Conservation (phyloP, 768 basidiomycete genomes). For the Kwoniella botswanensis region DNA sequence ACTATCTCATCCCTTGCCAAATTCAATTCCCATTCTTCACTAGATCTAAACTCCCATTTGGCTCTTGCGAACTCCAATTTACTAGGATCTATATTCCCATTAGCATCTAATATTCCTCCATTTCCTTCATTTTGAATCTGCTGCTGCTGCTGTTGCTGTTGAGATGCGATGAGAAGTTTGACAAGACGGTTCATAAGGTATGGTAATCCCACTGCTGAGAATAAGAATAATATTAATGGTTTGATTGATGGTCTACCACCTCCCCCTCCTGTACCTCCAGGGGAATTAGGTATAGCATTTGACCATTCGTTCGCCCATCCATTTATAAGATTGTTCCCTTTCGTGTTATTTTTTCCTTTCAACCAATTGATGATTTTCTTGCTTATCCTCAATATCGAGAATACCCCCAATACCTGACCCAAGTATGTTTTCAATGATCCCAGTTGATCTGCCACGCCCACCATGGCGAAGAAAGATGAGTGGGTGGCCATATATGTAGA, state of each 20-base stretch:
- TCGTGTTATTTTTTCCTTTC: conserved; percentile 62
- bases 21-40: conserved; percentile 73
- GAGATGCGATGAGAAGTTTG: conserved; percentile 67
- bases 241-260: conserved; percentile 70
- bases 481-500: conserved; percentile 97
- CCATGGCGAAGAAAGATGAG: conserved; percentile 85
- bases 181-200: conserved; percentile 92
- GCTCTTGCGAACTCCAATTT: conserved; percentile 83
- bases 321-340: conserved; percentile 3
- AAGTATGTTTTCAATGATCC: conserved; percentile 87
- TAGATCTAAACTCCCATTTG: conserved; percentile 74
- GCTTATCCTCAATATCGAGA: conserved; percentile 72
- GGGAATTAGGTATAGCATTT: conserved; percentile 24
- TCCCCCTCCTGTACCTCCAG: conserved; percentile 26
- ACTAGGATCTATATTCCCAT: conserved; percentile 67
- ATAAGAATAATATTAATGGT: conserved; percentile 88
- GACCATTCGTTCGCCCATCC: conserved; percentile 58
- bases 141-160: conserved; percentile 49
- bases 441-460: conserved; percentile 94
- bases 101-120: conserved; percentile 58
- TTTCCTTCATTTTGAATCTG: conserved; percentile 11
- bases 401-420: conserved; percentile 89
- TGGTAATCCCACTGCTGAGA: conserved; percentile 90
- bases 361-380: conserved; percentile 66
- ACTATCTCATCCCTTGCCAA: conserved; percentile 91